Percentiles rank a stretch among this genome's conserved stretches.
Conservation (phyloP, 345 rosid genomes). For the Cochlearia excelsa region DNA sequence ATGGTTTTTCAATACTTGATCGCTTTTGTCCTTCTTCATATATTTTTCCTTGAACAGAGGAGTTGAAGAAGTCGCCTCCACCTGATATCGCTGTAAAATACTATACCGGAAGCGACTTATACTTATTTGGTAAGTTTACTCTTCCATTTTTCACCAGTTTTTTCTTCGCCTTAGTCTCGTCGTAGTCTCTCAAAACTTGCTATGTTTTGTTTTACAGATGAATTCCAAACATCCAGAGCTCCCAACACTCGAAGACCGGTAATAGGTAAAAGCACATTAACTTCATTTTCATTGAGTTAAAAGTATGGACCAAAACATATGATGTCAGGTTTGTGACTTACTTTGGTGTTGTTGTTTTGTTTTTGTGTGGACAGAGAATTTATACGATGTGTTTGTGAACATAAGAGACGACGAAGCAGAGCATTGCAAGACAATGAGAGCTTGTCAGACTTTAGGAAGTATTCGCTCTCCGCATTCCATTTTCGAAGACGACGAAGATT, state of each 20-base stretch:
- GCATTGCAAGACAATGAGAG: constrained; percentile 95
- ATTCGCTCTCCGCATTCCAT: constrained; percentile 87
- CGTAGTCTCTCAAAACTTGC: constrained; percentile 5
- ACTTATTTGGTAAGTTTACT: constrained; percentile 70
- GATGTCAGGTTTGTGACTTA: no score
- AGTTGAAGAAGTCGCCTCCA: constrained; percentile 82
- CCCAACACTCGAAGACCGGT: constrained; percentile 87
- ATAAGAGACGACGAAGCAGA: constrained; percentile 96
- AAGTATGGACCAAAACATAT: no score
- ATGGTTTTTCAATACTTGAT: not conserved
- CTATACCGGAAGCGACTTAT: constrained; percentile 84
- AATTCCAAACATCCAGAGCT: constrained; percentile 85
- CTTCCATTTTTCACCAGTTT: constrained; percentile 2
- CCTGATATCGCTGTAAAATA: constrained; percentile 86
- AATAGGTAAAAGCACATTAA: constrained; percentile 57
- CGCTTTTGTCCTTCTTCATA: constrained; percentile 1
- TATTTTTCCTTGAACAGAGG: constrained; percentile 43
- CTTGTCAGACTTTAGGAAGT: constrained; percentile 81
- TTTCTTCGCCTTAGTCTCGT: not conserved
- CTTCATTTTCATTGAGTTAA: not conserved
- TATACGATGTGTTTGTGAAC: constrained; percentile 86
- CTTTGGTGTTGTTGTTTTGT: not conserved
- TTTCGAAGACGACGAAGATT: constrained; percentile 35
- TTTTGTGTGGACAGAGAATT: constrained; percentile 53
- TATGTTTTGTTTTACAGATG: constrained; percentile 50